Percentiles rank a stretch among this genome's conserved stretches.
Evolutionary conservation across 192 early-diverging fungal species (phyloP).

Genomic region (Coemansia sp.): DNA sequence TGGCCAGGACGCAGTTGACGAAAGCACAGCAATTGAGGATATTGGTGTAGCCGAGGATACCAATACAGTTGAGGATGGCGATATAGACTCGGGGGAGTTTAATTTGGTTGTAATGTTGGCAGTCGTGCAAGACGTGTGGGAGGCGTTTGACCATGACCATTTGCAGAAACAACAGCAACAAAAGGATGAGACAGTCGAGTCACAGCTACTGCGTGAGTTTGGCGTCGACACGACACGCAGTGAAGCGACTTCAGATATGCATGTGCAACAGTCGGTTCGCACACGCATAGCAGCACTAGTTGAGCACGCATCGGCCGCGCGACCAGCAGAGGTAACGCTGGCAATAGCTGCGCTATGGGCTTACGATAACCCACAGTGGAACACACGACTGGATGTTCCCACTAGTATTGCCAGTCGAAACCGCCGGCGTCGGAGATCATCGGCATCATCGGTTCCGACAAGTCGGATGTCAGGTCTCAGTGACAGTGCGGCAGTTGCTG

Average conservation of each 20-base stretch:
- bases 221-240: not conserved
- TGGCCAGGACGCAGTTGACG: slow-evolving; percentile 18
- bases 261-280: slow-evolving; percentile 22
- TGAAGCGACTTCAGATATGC: slow-evolving; percentile 1
- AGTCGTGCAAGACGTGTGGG: slow-evolving; percentile 36
- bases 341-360: slow-evolving; percentile 43
- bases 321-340: slow-evolving; percentile 30
- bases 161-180: not conserved
- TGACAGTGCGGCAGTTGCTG: slow-evolving; percentile 1
- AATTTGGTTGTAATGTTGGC: slow-evolving; percentile 28
- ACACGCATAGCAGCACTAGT: slow-evolving; percentile 25
- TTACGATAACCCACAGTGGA: slow-evolving; percentile 43
- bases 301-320: slow-evolving; percentile 24
- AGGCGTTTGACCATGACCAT: slow-evolving; percentile 24
- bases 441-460: slow-evolving; percentile 26
- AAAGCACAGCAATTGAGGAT: not conserved
- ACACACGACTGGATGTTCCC: slow-evolving; percentile 18
- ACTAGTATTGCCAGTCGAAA: not conserved
- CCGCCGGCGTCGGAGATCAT: slow-evolving; percentile 11
- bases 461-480: not conserved
- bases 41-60: not conserved
- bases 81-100: slow-evolving; percentile 10
- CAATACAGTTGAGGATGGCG: not conserved
- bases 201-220: slow-evolving; percentile 1
- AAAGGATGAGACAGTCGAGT: not conserved